Percentiles rank a stretch among this genome's conserved stretches.
These are phyloP conservation scores for Mytilinidion resinicola DNA, from an alignment of 495 filamentous ascomycete genomes.

Conservation along the genomic window DNA sequence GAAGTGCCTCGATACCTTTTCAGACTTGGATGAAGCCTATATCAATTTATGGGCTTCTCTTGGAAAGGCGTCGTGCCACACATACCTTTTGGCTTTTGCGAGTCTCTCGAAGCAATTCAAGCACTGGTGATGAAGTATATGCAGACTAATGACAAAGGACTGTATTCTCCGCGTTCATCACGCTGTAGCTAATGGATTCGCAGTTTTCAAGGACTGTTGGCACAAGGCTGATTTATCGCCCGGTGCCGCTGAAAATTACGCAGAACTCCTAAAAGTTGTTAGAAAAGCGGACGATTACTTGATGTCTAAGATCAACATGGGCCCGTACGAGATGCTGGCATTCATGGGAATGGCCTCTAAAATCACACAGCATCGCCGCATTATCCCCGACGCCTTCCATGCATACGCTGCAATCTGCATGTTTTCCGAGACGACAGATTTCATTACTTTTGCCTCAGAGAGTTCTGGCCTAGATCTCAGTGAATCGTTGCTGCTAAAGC, in stretches of 20 bases:
- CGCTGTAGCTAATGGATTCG: not conserved
- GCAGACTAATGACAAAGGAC: too few relatives aligned
- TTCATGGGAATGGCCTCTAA: conserved; percentile 24
- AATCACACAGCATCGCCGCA: conserved; percentile 36
- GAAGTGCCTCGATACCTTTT: too few relatives aligned
- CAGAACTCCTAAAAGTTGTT: conserved; percentile 34
- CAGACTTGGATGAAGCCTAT: too few relatives aligned
- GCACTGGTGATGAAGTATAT: too few relatives aligned
- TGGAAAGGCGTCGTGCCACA: too few relatives aligned
- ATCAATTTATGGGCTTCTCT: too few relatives aligned
- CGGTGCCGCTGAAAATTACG: conserved; percentile 33
- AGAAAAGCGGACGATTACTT: conserved; percentile 26
- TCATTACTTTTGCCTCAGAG: conserved; percentile 28
- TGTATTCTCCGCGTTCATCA: not conserved
- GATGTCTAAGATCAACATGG: conserved; percentile 1
- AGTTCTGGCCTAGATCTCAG: conserved; percentile 30
- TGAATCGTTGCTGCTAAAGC: conserved; percentile 37
- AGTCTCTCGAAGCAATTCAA: too few relatives aligned
- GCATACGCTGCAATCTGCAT: conserved; percentile 39
- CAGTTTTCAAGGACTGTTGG: conserved; percentile 42
- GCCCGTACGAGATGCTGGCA: conserved; percentile 6
- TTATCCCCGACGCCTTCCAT: conserved; percentile 39
- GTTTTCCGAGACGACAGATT: conserved; percentile 38
- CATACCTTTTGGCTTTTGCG: too few relatives aligned
- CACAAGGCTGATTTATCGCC: conserved; percentile 42